Conservation (phyloP, 164 flowering plant species). For the Umbilicus rupestris region DNA sequence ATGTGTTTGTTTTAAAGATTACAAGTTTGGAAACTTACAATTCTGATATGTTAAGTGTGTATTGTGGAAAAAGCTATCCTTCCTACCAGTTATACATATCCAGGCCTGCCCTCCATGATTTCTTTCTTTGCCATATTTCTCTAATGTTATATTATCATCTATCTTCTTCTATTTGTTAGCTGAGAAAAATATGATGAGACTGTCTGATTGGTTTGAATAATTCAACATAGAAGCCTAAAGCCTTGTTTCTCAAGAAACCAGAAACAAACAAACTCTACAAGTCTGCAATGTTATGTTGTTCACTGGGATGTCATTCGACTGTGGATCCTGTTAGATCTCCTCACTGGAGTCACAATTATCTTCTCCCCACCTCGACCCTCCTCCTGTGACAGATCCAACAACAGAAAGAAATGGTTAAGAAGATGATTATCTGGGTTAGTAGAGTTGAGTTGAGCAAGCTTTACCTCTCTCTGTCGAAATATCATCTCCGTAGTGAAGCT, state of each 20-base stretch:
- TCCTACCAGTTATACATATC: too few species aligned
- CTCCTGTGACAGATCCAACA: neutral
- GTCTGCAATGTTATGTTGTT: neutral
- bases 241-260: constrained; percentile 3
- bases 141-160: too few species aligned
- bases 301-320: constrained; percentile 1
- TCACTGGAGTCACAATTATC: constrained; percentile 5
- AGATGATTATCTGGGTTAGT: neutral
- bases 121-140: too few species aligned
- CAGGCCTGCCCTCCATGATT: too few species aligned
- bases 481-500: constrained; percentile 21
- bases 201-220: too few species aligned
- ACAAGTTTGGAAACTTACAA: too few species aligned
- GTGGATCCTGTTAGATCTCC: constrained; percentile 8
- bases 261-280: neutral
- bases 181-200: too few species aligned
- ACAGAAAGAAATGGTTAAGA: neutral
- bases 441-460: neutral
- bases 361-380: neutral
- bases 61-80: too few species aligned
- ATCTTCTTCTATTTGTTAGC: too few species aligned
- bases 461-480: constrained; percentile 23
- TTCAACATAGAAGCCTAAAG: too few species aligned
- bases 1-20: too few species aligned
- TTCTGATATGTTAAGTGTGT: too few species aligned